Percentiles rank a stretch among this genome's conserved stretches.
Evolutionary conservation across 1,139 yeast genomes (phyloP).

Genomic region (Protomyces lactucae-debilis): DNA sequence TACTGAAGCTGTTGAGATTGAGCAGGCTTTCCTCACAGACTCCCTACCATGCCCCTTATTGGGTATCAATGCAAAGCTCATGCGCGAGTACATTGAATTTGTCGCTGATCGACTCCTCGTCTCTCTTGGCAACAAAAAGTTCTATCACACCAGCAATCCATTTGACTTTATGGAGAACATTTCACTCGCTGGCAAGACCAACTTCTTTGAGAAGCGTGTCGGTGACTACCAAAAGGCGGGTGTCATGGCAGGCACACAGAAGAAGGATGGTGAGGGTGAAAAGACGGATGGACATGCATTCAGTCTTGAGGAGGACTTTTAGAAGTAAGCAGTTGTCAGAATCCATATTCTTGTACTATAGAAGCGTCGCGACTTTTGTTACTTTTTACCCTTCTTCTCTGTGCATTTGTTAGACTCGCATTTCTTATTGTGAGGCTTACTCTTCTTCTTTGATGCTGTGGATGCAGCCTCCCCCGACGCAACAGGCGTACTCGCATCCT

Average conservation of each 20-base stretch:
- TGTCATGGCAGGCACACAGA: constrained; percentile 69
- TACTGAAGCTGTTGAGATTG: constrained; percentile 92
- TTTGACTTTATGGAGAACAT: constrained; percentile 98
- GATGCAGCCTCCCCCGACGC: background rate
- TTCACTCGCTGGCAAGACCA: constrained; percentile 95
- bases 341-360: background rate
- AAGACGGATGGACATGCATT: constrained; percentile 35
- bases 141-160: constrained; percentile 84
- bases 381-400: constrained; percentile 5
- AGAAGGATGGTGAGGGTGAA: constrained; percentile 46
- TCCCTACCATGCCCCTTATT: constrained; percentile 86
- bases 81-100: constrained; percentile 97
- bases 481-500: background rate
- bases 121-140: constrained; percentile 83
- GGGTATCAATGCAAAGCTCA: constrained; percentile 87
- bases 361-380: constrained; percentile 1
- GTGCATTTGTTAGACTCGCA: background rate
- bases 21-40: constrained; percentile 88
- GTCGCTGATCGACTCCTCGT: constrained; percentile 91
- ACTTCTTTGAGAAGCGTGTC: constrained; percentile 98
- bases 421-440: background rate
- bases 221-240: constrained; percentile 99
- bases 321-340: constrained; percentile 31
- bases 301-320: constrained; percentile 47
- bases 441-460: background rate